Evolutionary conservation across 768 basidiomycete genomes (phyloP).

Genomic region (Butyriboletus loyo): DNA sequence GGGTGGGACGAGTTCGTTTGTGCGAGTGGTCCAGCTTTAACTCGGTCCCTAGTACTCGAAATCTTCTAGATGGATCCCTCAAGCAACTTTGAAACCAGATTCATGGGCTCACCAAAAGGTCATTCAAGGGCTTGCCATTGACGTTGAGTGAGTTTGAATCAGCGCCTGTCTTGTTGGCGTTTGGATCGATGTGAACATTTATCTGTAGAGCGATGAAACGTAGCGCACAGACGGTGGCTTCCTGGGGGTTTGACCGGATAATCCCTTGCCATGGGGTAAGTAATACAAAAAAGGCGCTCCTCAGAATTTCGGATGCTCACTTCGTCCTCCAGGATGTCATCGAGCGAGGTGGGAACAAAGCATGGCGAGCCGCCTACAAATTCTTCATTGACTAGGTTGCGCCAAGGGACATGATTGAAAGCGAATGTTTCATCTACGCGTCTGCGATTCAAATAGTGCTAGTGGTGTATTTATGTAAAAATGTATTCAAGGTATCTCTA

Average conservation of each 20-base stretch:
- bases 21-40: neutral
- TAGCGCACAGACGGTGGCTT: conserved; percentile 60
- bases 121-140: conserved; percentile 16
- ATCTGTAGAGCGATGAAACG: conserved; percentile 50
- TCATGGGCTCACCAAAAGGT: conserved; percentile 31
- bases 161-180: neutral
- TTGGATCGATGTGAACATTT: neutral
- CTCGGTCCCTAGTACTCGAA: conserved; percentile 35
- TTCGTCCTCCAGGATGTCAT: conserved; percentile 49
- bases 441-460: neutral
- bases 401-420: neutral
- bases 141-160: conserved; percentile 27
- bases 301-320: conserved; percentile 5
- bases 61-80: conserved; percentile 30
- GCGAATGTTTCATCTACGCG: neutral
- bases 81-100: conserved; percentile 25
- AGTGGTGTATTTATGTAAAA: conserved; percentile 3
- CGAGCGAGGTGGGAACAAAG: conserved; percentile 55
- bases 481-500: neutral
- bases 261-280: conserved; percentile 69
- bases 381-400: conserved; percentile 24
- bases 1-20: neutral
- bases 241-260: conserved; percentile 73
- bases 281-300: neutral
- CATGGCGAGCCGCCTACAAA: conserved; percentile 47